Conservation (phyloP, 1,139 yeast species). For the Geotrichum aggregatum region DNA sequence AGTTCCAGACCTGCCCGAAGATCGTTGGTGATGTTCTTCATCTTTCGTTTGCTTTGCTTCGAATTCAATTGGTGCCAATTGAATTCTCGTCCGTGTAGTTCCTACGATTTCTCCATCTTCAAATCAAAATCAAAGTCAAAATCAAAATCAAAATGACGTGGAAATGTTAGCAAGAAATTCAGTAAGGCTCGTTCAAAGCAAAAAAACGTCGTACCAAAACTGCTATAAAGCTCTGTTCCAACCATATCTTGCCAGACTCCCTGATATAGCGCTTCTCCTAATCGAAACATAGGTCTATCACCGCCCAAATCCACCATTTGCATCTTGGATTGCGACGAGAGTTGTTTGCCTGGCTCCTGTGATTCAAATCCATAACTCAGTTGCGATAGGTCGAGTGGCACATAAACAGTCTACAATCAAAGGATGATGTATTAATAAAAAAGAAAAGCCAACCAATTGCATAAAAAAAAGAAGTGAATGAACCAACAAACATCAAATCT, state of each 20-base stretch:
- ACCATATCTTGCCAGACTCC: conserved; percentile 76
- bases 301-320: conserved; percentile 53
- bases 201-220: conserved; percentile 18
- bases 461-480: not conserved
- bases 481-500: conserved; percentile 14
- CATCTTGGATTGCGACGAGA: conserved; percentile 37
- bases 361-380: conserved; percentile 19
- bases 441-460: conserved; percentile 1
- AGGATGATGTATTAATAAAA: not conserved
- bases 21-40: conserved; percentile 18
- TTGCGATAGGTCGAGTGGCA: conserved; percentile 32
- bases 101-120: conserved; percentile 32
- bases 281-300: conserved; percentile 50
- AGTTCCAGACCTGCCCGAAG: conserved; percentile 14
- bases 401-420: conserved; percentile 19
- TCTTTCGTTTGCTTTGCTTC: conserved; percentile 21
- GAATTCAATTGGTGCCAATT: conserved; percentile 26
- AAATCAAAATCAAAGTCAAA: not conserved
- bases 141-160: not conserved
- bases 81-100: conserved; percentile 29
- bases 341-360: conserved; percentile 14
- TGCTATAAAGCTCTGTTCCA: conserved; percentile 68
- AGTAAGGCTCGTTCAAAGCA: not conserved
- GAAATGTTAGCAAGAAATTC: conserved; percentile 13
- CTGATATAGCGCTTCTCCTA: conserved; percentile 57